A percentile compares a stretch with the other conserved stretches of the same genome.
Conservation (phyloP, 2,329 filamentous ascomycete genomes). For the Fusarium pseudoanthophilum region DNA sequence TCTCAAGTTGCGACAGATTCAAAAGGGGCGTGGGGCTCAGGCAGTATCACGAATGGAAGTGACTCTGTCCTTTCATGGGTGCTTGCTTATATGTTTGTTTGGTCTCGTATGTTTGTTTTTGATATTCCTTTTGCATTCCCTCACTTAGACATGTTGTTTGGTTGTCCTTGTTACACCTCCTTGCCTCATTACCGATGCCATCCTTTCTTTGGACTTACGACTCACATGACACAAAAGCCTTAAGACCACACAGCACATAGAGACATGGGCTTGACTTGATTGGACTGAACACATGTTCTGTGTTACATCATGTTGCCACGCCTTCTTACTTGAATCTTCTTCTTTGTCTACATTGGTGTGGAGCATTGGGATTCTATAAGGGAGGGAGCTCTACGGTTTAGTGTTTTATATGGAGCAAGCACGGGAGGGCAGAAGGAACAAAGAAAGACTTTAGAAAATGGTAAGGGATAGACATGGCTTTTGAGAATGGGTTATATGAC, state of each 20-base stretch:
- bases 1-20: not conserved
- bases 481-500: slow-evolving; percentile 1
- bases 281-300: not conserved
- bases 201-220: slow-evolving; percentile 12
- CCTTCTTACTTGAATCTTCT: slow-evolving; percentile 2
- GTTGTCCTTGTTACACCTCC: not conserved
- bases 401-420: not conserved
- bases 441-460: not conserved
- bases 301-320: not conserved
- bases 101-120: not conserved
- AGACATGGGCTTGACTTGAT: not conserved
- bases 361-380: slow-evolving; percentile 1
- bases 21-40: not conserved
- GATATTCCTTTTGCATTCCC: not conserved
- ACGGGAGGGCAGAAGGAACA: not conserved
- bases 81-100: not conserved
- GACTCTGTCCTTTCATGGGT: slow-evolving; percentile 7
- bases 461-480: slow-evolving; percentile 14
- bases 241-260: not conserved
- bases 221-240: slow-evolving; percentile 16
- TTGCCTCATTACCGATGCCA: not conserved
- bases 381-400: not conserved
- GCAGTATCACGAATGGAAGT: not conserved
- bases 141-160: slow-evolving; percentile 3
- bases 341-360: slow-evolving; percentile 4